Base-by-base conservation (phyloP, 306 rosid genomes). In the Rosa rugosa region DNA sequence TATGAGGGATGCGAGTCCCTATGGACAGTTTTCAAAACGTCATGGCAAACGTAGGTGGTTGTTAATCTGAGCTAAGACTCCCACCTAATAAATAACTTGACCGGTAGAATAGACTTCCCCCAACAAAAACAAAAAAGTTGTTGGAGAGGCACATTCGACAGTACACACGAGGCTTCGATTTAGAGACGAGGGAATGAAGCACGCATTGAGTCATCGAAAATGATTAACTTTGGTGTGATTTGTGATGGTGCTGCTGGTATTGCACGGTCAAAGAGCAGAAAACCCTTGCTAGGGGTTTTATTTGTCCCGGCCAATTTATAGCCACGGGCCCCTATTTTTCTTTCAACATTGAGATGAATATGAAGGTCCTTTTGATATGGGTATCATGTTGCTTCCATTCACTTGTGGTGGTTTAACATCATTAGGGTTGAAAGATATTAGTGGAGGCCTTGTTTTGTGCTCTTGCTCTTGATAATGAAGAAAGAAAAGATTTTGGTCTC, bases 31-130 rank as follows among this genome's bases (percentile, higher is more conserved):
- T 36, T 9, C 6, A 22, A 25, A 44, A 62, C 78, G 12, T 59
- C 79, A 75, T 11, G 38, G 79, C 59, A 75, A 60, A 75, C 20
- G 79, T 67, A 67, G 71, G 49, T 17, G 49, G 49, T 67, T 9
- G 71, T 12, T 12, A 1, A 16, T 3, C 16, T 40, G 70, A 36
- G 10, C 42, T 0, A 14, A 16, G 69, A 64, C 68, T 16, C 44
- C 70, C 22, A 34, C 70, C 70, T 34, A 65, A 65, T 16, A 31
- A 36, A 10, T 18, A 10, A 34, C 16, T 75, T 75, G 79, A 75
- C 59, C 2, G 71, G 79, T 60, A 45, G 34, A 72, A 49, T 59
- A 16, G 44, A 67, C 27, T 67, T 16, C 40, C 45, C 44, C 1
- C 6, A 27, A 0, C n/a, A 2, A 63, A 66, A 44, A 71, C 16